These are phyloP conservation scores for Boletus sensibilis DNA, from an alignment of 768 basidiomycete species.

Conservation along the genomic window DNA sequence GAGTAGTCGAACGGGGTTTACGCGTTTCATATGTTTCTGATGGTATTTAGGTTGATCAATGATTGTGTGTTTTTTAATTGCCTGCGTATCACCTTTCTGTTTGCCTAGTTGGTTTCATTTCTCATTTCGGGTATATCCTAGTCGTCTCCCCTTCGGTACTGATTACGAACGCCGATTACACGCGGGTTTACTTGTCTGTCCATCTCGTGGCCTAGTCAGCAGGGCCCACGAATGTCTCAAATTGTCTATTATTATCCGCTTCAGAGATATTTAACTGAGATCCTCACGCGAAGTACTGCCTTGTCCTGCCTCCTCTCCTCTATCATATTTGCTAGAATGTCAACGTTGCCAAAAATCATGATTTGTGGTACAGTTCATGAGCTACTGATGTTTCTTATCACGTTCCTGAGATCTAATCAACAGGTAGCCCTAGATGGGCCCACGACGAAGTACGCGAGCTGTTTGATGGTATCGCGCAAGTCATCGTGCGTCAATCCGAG, in stretches of 20 bases:
- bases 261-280: not conserved
- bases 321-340: not conserved
- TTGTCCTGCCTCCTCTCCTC: not conserved
- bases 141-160: not conserved
- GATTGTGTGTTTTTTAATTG: not conserved
- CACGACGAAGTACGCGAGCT: conserved; percentile 64
- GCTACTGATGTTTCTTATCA: not conserved
- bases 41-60: not conserved
- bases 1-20: conserved; percentile 12
- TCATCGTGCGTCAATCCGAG: conserved; percentile 56
- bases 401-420: not conserved
- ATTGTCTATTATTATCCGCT: not conserved
- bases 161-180: not conserved
- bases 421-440: conserved; percentile 74
- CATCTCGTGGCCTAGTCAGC: not conserved
- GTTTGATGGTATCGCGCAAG: conserved; percentile 64
- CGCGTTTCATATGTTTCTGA: not conserved
- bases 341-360: conserved; percentile 24
- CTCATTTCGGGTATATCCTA: not conserved
- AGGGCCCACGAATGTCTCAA: not conserved
- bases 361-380: conserved; percentile 26
- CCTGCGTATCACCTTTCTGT: not conserved
- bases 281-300: not conserved
- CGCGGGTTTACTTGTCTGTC: not conserved
- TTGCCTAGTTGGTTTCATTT: not conserved